Evolutionary conservation across 2,329 filamentous ascomycete species (phyloP), one percentile per base, ranked within the genome.

Genomic region (Proliferodiscus dingleyae): DNA sequence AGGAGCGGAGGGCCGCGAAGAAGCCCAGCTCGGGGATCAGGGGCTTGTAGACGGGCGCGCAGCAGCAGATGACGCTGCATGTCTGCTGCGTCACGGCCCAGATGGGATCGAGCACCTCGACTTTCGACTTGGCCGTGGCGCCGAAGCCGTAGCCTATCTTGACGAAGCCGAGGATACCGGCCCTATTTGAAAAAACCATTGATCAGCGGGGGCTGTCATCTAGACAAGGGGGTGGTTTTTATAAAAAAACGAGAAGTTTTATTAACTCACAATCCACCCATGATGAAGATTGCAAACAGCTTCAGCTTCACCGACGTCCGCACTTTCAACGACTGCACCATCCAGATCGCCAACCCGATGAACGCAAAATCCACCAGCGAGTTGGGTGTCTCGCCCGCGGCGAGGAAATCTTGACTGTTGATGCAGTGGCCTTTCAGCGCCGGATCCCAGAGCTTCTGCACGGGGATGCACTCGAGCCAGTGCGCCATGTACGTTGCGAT

Each of bases 1-100:
- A 34, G 9, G n/a, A 16, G 6, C 32, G n/a, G 15, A 34, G n/a
- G 9, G 10, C 9, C 16, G n/a, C 32, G 11, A 34, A 34, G 32
- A 34, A 21, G 9, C 32, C 32, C 2, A 34, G 16, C 16, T 34
- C 32, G 5, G 32, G 32, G 16, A 34, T 34, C 5, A 34, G 13
- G n/a, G 32, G n/a, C 19, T 34, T 34, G 32, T 34, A 34, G 13
- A 34, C 32, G 5, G 32, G 32, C 16, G 32, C 32, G 16, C 32
- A 34, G 32, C 32, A 34, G 32, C 32, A 34, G n/a, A 34, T 34
- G 13, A 34, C 32, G 32, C 32, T 34, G 32, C 32, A 34, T n/a
- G 32, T 34, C 4, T 34, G 32, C 13, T 34, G 32, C 5, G 19
- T 18, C 5, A 10, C 13, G n/a, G 32, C 32, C 32, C 32, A 34